Percentiles rank a stretch among this genome's conserved stretches.
These are phyloP conservation scores for Phalaenopsis hybrid DNA, from an alignment of 116 monocot genomes.

Conservation along the genomic window DNA sequence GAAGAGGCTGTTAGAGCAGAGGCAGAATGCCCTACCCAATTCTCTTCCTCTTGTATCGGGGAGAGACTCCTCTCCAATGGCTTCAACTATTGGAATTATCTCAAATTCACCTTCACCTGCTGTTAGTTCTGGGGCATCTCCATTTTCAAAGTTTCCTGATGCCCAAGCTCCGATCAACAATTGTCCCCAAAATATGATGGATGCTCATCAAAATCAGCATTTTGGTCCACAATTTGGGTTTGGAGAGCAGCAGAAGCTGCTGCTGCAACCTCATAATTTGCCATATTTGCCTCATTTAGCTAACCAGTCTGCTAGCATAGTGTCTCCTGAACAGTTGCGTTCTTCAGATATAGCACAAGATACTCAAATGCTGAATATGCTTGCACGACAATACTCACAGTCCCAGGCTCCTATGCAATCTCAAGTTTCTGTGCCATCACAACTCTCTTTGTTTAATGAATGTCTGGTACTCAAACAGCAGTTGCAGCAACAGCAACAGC, in stretches of 20 bases:
- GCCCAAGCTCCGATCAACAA: conserved; percentile 17
- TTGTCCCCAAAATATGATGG: conserved; percentile 23
- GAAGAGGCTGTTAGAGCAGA: conserved; percentile 28
- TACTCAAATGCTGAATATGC: conserved; percentile 38
- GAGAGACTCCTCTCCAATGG: conserved; percentile 19
- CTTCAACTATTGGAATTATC: conserved; percentile 15
- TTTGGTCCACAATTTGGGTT: conserved; percentile 25
- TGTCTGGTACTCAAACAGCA: conserved; percentile 52
- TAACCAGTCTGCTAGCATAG: conserved; percentile 21
- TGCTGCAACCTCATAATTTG: conserved; percentile 23
- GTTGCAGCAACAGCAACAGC: conserved; percentile 31
- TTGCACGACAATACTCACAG: conserved; percentile 60
- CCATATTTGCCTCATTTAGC: conserved; percentile 28
- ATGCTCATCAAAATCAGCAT: conserved; percentile 29
- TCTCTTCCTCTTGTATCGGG: conserved; percentile 29
- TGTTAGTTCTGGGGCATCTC: no score
- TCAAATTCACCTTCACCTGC: conserved; percentile 21
- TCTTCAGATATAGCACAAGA: conserved; percentile 45
- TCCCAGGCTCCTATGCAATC: conserved; percentile 56
- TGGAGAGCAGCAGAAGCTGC: conserved; percentile 5
- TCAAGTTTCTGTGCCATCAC: conserved; percentile 28
- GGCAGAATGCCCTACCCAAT: conserved; percentile 34
- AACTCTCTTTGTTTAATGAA: conserved; percentile 52
- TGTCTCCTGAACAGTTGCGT: conserved; percentile 33
- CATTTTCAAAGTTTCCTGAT: conserved; percentile 1